phyloP scores from a whole-genome alignment of 2,329 filamentous ascomycete genomes.

The Arthroderma sp. region DNA sequence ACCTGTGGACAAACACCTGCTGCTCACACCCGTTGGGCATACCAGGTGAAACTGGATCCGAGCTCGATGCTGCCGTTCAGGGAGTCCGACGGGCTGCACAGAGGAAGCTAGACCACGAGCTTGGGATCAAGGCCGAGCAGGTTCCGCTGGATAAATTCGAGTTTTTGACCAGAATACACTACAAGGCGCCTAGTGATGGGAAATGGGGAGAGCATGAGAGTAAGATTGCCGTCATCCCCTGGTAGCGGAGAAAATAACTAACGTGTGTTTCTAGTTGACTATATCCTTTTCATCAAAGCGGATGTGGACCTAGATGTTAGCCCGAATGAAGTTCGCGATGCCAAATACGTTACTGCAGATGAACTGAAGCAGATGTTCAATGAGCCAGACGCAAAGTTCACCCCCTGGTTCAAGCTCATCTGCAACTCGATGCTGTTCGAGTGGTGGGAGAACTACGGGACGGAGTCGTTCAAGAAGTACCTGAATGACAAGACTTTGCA shows the following conservation, averaged over 20 bases:
- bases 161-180: constrained; percentile 94
- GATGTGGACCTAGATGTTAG: constrained; percentile 77
- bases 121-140: constrained; percentile 79
- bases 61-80: constrained; percentile 62
- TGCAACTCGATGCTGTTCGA: constrained; percentile 95
- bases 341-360: constrained; percentile 68
- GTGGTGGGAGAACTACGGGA: constrained; percentile 78
- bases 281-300: constrained; percentile 95
- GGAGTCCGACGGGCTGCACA: constrained; percentile 87
- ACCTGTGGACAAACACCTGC: constrained; percentile 99
- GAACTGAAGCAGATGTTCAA: constrained; percentile 76
- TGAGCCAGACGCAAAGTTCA: constrained; percentile 71
- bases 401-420: constrained; percentile 98
- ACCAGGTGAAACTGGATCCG: constrained; percentile 76
- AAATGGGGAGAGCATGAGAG: constrained; percentile 99
- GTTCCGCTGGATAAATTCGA: constrained; percentile 84
- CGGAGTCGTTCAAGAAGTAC: constrained; percentile 70
- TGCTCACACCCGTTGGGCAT: constrained; percentile 93
- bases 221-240: constrained; percentile 36
- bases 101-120: constrained; percentile 85
- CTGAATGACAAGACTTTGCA: constrained; percentile 75
- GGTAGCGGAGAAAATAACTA: neutral
- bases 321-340: constrained; percentile 77
- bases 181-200: constrained; percentile 90
- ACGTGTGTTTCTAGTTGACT: constrained; percentile 55